Conservation (phyloP, 2,329 filamentous ascomycete genomes). For the Rutstroemia sp. region DNA sequence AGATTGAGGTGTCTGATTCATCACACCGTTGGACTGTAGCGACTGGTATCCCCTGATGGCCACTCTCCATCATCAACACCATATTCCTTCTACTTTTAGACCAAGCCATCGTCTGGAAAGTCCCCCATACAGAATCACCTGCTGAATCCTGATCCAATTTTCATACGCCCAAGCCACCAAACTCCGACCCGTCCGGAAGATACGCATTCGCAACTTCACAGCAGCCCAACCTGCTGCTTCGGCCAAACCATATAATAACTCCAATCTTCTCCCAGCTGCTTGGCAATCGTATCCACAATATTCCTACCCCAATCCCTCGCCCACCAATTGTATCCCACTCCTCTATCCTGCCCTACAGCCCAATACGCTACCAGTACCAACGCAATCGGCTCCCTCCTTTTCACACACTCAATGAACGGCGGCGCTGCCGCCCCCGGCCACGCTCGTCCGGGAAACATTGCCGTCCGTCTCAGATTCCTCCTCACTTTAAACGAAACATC, state of each 20-base stretch:
- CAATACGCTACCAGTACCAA: slow-evolving; percentile 3
- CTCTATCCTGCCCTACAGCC: slow-evolving; percentile 3
- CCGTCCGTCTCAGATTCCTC: neutral
- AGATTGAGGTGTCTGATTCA: no score
- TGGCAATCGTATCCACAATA: neutral
- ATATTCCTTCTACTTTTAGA: no score
- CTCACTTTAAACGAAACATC: neutral
- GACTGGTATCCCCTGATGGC: no score
- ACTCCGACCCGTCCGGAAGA: no score
- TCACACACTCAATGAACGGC: neutral
- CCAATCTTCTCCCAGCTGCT: neutral
- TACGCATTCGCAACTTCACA: no score
- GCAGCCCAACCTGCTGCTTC: neutral
- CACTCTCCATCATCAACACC: no score
- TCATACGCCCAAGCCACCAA: no score
- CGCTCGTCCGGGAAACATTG: neutral
- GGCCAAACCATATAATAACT: neutral
- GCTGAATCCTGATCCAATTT: no score
- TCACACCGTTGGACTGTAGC: no score
- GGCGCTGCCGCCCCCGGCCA: neutral
- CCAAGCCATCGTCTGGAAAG: no score
- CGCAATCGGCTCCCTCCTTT: slow-evolving; percentile 1
- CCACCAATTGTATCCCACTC: slow-evolving; percentile 6
- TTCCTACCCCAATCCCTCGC: slow-evolving; percentile 1
- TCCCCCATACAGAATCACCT: no score